phyloP scores from a whole-genome alignment of 768 basidiomycete genomes.

The Tubosaeta sp. region DNA sequence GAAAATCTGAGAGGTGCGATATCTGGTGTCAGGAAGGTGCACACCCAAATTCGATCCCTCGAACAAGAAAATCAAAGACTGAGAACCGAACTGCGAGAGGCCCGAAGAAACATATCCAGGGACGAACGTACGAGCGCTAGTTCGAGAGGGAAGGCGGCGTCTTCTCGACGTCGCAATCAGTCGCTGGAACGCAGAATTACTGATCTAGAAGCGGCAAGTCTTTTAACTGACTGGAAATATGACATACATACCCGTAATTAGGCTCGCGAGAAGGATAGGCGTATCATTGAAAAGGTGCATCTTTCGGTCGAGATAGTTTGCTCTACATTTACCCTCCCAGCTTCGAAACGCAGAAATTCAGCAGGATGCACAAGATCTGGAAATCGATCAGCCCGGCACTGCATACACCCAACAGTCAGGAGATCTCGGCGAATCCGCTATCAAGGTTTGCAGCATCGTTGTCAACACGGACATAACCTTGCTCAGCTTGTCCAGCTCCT shows the following conservation, averaged over 20 bases:
- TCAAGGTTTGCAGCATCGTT: slow-evolving; percentile 4
- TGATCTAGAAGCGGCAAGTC: slow-evolving; percentile 4
- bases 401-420: background rate
- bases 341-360: slow-evolving; percentile 13
- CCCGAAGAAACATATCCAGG: background rate
- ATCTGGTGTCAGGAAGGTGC: slow-evolving; percentile 10
- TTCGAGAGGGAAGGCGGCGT: background rate
- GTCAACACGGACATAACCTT: background rate
- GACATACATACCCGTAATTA: background rate
- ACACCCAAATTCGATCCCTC: slow-evolving; percentile 8
- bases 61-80: slow-evolving; percentile 4
- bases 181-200: slow-evolving; percentile 5
- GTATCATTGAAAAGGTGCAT: slow-evolving; percentile 13
- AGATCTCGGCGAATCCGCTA: slow-evolving; percentile 9
- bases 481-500: slow-evolving; percentile 9
- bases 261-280: slow-evolving; percentile 12
- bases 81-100: slow-evolving; percentile 2
- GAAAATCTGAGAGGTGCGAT: slow-evolving; percentile 3
- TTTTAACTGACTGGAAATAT: background rate
- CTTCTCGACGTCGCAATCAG: slow-evolving; percentile 6
- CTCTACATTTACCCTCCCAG: slow-evolving; percentile 3
- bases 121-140: background rate
- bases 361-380: slow-evolving; percentile 13
- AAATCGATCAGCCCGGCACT: background rate
- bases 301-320: background rate